Evolutionary conservation across 805 yeast species (phyloP), one percentile per base, ranked within the genome.

Genomic region (Cyberlindnera euphorbiiphila): DNA sequence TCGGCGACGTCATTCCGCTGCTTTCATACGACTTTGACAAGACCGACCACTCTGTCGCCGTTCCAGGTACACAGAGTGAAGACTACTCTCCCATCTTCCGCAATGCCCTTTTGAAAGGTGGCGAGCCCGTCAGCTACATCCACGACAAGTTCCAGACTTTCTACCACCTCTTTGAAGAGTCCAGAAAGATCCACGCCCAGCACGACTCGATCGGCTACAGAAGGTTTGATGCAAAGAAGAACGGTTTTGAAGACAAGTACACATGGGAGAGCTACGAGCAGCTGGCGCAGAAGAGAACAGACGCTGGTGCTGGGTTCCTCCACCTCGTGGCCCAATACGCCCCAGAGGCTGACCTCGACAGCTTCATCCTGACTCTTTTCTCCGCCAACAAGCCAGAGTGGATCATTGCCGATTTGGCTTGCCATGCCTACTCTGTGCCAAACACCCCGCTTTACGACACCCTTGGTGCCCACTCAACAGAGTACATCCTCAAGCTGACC

Each of bases 381-480:
- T 70, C 82, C 17, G 65, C 69, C 14, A 81, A 81, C 54, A 65
- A 77, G 33, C 65, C 72, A 8, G 85, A 83, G 59, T 84, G 93
- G 93, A 66, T 71, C 22, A 55, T 82, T 14, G 59, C 83, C 20
- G 93, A 84, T 60, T 57, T 82, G 50, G 88, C 87, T 1, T 76
- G 84, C 50, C 71, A 69, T 29, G 69, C 76, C 7, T 80, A 74
- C 61, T 70, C 71, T 57, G 69, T 66, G 27, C 57, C 74, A n/a
- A 68, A 69, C 41, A 76, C 78, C 9, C 71, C 78, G 5, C 54
- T 76, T 16, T 76, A 76, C 50, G 81, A 76, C 42, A 74, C 81
- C 8, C 54, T 76, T 41, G 82, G 81, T 4, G 69, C 79, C 1
- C 69, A 68, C 28, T 71, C 91, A 4, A 71, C 86, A 3, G 72